A percentile compares a stretch with the other conserved stretches of the same genome.
phyloP scores from a whole-genome alignment of 306 rosid species.

The Hippophae gyantsensis region DNA sequence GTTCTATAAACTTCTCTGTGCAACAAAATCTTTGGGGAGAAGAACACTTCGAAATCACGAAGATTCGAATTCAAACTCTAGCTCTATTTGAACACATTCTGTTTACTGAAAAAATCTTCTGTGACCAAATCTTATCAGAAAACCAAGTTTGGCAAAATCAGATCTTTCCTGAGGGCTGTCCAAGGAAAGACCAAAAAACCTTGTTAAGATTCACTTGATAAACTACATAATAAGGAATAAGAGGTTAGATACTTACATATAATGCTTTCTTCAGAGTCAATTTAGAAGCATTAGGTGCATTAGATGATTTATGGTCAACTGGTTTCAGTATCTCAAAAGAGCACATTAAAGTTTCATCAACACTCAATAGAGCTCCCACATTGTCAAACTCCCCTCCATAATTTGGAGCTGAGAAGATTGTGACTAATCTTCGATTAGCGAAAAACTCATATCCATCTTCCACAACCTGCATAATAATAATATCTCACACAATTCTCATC shows the following conservation, averaged over 20 bases:
- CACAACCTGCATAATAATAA: conserved; percentile 49
- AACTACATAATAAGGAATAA: background rate
- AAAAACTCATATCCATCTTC: conserved; percentile 89
- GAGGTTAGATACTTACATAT: background rate
- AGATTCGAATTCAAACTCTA: conserved; percentile 23
- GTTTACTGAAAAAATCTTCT: conserved; percentile 25
- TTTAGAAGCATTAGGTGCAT: conserved; percentile 28
- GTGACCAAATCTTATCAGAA: too few species aligned
- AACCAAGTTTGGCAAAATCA: conserved; percentile 15
- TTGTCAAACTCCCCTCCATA: conserved; percentile 86
- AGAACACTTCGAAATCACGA: conserved; percentile 16
- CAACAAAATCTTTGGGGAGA: conserved; percentile 18
- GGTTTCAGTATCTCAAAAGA: conserved; percentile 76
- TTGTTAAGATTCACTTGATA: background rate
- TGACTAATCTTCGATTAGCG: conserved; percentile 60
- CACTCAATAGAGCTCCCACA: conserved; percentile 68
- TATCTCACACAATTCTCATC: conserved; percentile 4
- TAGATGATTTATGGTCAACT: conserved; percentile 26
- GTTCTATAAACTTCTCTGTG: conserved; percentile 17
- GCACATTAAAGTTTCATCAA: conserved; percentile 65
- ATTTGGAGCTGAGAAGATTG: conserved; percentile 87
- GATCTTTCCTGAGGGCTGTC: conserved; percentile 54
- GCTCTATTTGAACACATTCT: conserved; percentile 21
- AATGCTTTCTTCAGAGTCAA: conserved; percentile 50
- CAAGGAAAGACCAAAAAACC: conserved; percentile 1